Conservation (phyloP, 2,329 filamentous ascomycete species). For the Fusarium nanum region DNA sequence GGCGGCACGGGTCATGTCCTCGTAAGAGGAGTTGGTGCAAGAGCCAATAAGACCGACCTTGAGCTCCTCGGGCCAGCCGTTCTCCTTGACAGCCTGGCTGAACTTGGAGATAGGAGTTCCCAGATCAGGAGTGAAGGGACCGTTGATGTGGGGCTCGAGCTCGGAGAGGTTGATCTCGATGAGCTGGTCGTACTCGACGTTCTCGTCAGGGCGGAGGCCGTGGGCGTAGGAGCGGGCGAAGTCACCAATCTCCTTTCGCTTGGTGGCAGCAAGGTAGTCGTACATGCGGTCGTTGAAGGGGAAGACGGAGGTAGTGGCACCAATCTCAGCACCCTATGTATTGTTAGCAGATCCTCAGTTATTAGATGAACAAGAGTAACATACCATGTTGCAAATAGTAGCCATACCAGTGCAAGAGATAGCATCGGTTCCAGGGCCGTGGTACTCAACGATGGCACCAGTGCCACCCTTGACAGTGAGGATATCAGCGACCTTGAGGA, state of each 20-base stretch:
- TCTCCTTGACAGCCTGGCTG: conserved; percentile 82
- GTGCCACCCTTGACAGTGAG: conserved; percentile 98
- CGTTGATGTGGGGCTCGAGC: conserved; percentile 96
- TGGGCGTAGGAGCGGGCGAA: conserved; percentile 86
- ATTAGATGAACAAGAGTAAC: conserved; percentile 14
- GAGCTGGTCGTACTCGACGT: conserved; percentile 89
- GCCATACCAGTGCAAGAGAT: conserved; percentile 91
- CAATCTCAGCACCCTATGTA: conserved; percentile 69
- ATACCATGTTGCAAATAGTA: conserved; percentile 80
- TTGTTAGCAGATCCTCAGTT: conserved; percentile 27
- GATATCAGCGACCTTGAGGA: conserved; percentile 96
- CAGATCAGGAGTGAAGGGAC: conserved; percentile 94
- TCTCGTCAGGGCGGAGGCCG: conserved; percentile 88
- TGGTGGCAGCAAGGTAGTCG: conserved; percentile 92
- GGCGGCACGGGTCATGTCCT: conserved; percentile 97
- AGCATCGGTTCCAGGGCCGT: conserved; percentile 67
- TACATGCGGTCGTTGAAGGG: conserved; percentile 98
- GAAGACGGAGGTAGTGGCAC: conserved; percentile 93
- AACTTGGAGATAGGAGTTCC: conserved; percentile 93
- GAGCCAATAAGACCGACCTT: conserved; percentile 95
- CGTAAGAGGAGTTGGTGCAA: conserved; percentile 98
- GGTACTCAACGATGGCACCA: conserved; percentile 86
- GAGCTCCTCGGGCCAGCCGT: conserved; percentile 90
- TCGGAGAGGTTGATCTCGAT: conserved; percentile 90
- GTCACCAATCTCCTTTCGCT: conserved; percentile 90